These are phyloP conservation scores for Fusarium sp. DNA, from an alignment of 2,329 filamentous ascomycete species.

Conservation along the genomic window DNA sequence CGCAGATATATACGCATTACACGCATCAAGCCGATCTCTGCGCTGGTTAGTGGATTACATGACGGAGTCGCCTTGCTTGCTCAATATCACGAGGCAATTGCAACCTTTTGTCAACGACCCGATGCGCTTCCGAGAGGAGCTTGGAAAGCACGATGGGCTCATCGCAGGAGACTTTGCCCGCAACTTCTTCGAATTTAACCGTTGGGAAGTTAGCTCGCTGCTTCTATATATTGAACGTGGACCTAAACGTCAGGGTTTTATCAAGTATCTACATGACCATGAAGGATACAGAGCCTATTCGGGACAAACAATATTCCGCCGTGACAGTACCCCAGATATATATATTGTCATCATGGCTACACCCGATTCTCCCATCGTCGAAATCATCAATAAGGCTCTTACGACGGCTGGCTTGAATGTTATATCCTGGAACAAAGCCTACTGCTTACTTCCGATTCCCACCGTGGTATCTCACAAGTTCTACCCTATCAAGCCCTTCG, in stretches of 20 bases:
- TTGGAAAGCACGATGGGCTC: not conserved
- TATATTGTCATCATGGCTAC: not conserved
- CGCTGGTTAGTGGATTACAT: not conserved
- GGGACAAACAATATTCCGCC: not conserved
- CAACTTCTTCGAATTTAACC: not conserved
- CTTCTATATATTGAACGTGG: not conserved
- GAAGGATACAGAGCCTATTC: not conserved
- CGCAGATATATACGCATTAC: not conserved
- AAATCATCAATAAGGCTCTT: not conserved
- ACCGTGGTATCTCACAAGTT: not conserved
- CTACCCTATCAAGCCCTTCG: not conserved
- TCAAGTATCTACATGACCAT: not conserved
- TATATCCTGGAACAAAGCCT: conserved; percentile 6
- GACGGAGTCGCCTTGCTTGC: not conserved
- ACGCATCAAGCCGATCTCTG: not conserved
- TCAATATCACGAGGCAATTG: not conserved
- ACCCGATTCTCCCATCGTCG: not conserved
- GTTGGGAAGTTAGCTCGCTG: not conserved
- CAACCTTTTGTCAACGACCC: not conserved
- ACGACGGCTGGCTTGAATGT: not conserved
- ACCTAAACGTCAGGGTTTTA: not conserved
- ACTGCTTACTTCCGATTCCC: not conserved
- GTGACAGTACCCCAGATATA: not conserved
- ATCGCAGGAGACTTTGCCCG: not conserved
- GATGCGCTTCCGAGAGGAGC: not conserved